A percentile compares a stretch with the other conserved stretches of the same genome.
Evolutionary conservation across 805 yeast species (phyloP).

Genomic region (Wickerhamiella lipophila): DNA sequence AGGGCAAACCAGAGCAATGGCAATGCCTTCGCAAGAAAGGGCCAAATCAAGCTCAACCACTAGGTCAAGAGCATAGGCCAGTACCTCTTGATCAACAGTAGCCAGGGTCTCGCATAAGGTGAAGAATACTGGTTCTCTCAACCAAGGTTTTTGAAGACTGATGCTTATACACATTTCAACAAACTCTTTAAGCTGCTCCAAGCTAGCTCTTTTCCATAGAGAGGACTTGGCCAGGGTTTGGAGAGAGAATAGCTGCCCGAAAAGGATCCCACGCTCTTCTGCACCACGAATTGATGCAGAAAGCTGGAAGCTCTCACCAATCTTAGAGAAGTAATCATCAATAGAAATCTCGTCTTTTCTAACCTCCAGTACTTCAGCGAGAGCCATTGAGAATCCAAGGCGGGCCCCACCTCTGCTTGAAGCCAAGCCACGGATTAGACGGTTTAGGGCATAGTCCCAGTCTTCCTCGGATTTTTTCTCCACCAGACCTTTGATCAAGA

Average conservation of each 20-base stretch:
- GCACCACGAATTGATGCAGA: constrained; percentile 51
- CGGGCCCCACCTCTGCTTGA: constrained; percentile 77
- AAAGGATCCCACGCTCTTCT: constrained; percentile 64
- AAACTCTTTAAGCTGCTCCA: constrained; percentile 32
- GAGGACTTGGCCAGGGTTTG: constrained; percentile 57
- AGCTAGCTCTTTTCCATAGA: constrained; percentile 24
- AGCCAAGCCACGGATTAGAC: constrained; percentile 69
- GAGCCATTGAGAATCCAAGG: constrained; percentile 76
- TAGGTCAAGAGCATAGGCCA: constrained; percentile 29
- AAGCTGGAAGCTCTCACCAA: constrained; percentile 30
- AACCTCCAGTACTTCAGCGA: constrained; percentile 43
- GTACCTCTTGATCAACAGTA: constrained; percentile 12
- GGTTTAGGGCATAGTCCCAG: constrained; percentile 68
- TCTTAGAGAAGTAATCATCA: constrained; percentile 29
- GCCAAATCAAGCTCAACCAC: constrained; percentile 44
- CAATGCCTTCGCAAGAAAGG: constrained; percentile 66
- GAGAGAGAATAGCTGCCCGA: constrained; percentile 77
- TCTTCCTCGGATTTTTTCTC: constrained; percentile 34
- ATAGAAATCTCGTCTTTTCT: constrained; percentile 30
- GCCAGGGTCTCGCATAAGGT: constrained; percentile 41
- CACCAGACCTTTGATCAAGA: constrained; percentile 47
- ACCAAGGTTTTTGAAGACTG: constrained; percentile 63
- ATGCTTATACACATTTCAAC: constrained; percentile 41
- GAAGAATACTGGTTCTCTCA: constrained; percentile 66
- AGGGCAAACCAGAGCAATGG: constrained; percentile 50